Evolutionary conservation across 345 rosid species (phyloP).

Genomic region (Salix brachista): DNA sequence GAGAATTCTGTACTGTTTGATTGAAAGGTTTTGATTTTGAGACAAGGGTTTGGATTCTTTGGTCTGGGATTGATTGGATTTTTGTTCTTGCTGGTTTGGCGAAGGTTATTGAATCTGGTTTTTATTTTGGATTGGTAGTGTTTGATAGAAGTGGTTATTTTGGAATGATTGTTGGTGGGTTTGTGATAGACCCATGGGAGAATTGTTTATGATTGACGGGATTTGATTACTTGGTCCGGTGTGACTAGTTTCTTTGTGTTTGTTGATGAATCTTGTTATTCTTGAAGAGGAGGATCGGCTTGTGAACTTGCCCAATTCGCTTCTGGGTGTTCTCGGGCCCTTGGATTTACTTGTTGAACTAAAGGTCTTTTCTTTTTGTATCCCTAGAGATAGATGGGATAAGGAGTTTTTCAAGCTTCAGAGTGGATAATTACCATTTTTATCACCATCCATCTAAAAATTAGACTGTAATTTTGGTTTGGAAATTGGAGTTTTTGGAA

Average conservation of each 20-base stretch:
- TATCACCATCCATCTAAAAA: background rate
- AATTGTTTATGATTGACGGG: constrained; percentile 17
- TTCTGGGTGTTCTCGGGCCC: constrained; percentile 63
- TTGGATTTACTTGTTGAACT: constrained; percentile 33
- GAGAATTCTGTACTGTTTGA: background rate
- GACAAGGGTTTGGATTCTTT: background rate
- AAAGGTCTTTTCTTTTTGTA: constrained; percentile 35
- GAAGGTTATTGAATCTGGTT: background rate
- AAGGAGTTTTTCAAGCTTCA: constrained; percentile 54
- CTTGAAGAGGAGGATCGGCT: constrained; percentile 50
- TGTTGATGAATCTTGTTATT: constrained; percentile 68
- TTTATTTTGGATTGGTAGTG: background rate
- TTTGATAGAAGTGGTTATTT: background rate
- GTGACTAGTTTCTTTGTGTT: constrained; percentile 23
- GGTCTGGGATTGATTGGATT: background rate
- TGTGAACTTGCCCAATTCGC: constrained; percentile 45
- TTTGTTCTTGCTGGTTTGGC: background rate
- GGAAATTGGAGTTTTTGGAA: constrained; percentile 13
- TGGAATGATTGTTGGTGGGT: background rate
- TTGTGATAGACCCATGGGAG: constrained; percentile 20
- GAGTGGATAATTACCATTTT: constrained; percentile 40
- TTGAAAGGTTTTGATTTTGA: background rate
- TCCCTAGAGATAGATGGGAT: constrained; percentile 90
- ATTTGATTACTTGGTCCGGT: constrained; percentile 23
- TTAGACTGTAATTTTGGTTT: constrained; percentile 8